Conservation (phyloP, 164 flowering plant species). For the Cinnamomum chago region DNA sequence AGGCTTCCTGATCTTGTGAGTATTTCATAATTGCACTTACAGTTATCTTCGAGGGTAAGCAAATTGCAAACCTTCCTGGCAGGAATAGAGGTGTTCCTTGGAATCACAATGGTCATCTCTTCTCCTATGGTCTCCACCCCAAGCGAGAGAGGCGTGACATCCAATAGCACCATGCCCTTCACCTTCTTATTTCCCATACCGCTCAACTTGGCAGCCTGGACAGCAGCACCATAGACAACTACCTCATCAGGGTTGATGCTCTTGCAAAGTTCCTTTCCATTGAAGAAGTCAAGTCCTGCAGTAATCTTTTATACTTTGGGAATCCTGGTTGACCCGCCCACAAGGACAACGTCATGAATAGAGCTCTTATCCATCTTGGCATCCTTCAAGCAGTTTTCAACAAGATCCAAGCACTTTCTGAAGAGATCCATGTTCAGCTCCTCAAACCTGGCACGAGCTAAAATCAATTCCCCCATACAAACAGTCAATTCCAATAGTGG, state of each 20-base stretch:
- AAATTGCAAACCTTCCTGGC: slow-evolving; percentile 41
- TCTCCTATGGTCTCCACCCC: slow-evolving; percentile 48
- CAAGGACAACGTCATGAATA: slow-evolving; percentile 54
- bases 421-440: slow-evolving; percentile 58
- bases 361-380: slow-evolving; percentile 52
- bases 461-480: slow-evolving; percentile 45
- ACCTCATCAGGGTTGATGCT: slow-evolving; percentile 65
- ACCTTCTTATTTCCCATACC: slow-evolving; percentile 56
- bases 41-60: slow-evolving; percentile 40
- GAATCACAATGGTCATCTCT: slow-evolving; percentile 46
- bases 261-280: slow-evolving; percentile 60
- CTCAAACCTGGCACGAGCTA: slow-evolving; percentile 53
- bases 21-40: too few relatives aligned
- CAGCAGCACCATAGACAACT: slow-evolving; percentile 62
- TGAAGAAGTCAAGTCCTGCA: slow-evolving; percentile 63
- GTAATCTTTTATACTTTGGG: slow-evolving; percentile 49
- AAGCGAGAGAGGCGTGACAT: slow-evolving; percentile 54
- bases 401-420: slow-evolving; percentile 51
- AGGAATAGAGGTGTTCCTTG: slow-evolving; percentile 59
- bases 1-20: too few relatives aligned
- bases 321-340: slow-evolving; percentile 59
- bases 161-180: slow-evolving; percentile 41
- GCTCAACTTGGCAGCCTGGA: slow-evolving; percentile 50
- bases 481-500: slow-evolving; percentile 49
- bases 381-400: slow-evolving; percentile 47